These are phyloP conservation scores for Schizochytrium sp. DNA, from an alignment of 108 stramenopile species.

Conservation along the genomic window DNA sequence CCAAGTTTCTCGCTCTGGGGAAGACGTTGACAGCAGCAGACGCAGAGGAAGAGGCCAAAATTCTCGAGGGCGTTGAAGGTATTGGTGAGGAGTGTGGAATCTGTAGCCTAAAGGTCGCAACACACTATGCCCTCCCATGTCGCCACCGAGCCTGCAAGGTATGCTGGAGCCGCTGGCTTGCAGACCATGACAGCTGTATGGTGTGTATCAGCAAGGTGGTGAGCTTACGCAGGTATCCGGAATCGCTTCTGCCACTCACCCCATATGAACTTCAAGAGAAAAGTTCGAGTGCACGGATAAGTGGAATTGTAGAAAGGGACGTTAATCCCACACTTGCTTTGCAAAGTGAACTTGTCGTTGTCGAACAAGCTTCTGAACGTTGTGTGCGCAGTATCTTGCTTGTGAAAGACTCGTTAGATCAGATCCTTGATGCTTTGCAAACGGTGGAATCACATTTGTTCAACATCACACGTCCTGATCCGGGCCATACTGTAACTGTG, in stretches of 20 bases:
- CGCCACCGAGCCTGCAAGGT: constrained; percentile 57
- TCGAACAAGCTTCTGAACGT: constrained; percentile 29
- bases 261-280: constrained; percentile 49
- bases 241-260: not conserved
- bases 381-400: constrained; percentile 40
- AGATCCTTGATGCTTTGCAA: not conserved
- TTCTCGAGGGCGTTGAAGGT: not conserved
- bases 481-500: constrained; percentile 16
- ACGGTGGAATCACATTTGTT: constrained; percentile 33
- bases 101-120: constrained; percentile 30
- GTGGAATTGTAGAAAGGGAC: not conserved
- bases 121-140: constrained; percentile 47
- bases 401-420: not conserved
- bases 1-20: not conserved
- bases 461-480: constrained; percentile 36
- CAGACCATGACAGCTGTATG: constrained; percentile 52
- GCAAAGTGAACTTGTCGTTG: constrained; percentile 27
- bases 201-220: constrained; percentile 11
- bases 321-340: not conserved
- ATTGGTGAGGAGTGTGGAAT: constrained; percentile 22
- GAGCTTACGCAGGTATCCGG: not conserved
- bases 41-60: constrained; percentile 5
- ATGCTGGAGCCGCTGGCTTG: constrained; percentile 61
- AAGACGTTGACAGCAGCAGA: not conserved
- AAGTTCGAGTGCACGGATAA: not conserved